phyloP scores from a whole-genome alignment of 192 early-diverging fungal genomes.

The Globomyces pollinis-pini region DNA sequence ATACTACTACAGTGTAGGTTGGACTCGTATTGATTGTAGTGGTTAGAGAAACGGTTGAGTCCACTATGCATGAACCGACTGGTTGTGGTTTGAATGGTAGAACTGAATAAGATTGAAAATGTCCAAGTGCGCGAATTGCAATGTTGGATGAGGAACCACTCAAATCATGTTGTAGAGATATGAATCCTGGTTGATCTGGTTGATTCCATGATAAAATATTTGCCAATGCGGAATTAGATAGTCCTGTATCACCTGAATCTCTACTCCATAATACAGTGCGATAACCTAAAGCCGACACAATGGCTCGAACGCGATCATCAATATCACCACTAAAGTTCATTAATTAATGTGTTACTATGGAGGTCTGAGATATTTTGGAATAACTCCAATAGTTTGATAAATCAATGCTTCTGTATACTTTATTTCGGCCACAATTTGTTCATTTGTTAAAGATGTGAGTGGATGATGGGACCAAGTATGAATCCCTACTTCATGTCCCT shows the following conservation, averaged over 20 bases:
- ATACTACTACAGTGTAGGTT: too few relatives aligned
- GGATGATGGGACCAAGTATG: constrained; percentile 60
- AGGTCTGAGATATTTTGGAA: constrained; percentile 55
- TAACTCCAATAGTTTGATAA: constrained; percentile 38
- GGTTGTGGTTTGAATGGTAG: background rate
- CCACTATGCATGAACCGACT: background rate
- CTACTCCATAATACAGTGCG: constrained; percentile 35
- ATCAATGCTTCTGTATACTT: constrained; percentile 39
- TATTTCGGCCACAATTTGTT: constrained; percentile 58
- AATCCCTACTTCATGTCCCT: constrained; percentile 57
- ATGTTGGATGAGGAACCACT: too few relatives aligned
- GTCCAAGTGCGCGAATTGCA: too few relatives aligned
- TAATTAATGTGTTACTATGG: constrained; percentile 31
- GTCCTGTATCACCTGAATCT: constrained; percentile 37
- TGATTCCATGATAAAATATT: too few relatives aligned
- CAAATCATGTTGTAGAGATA: background rate
- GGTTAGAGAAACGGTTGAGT: too few relatives aligned
- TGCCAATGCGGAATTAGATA: too few relatives aligned
- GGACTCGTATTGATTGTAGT: too few relatives aligned
- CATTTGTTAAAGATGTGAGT: constrained; percentile 49
- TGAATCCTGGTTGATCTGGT: background rate
- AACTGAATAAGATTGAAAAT: background rate
- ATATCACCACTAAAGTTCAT: constrained; percentile 52
- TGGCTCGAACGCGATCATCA: constrained; percentile 50
- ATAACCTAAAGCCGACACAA: constrained; percentile 46